A percentile compares a stretch with the other conserved stretches of the same genome.
Conservation (phyloP, 345 rosid species). For the Cardamine occulta region DNA sequence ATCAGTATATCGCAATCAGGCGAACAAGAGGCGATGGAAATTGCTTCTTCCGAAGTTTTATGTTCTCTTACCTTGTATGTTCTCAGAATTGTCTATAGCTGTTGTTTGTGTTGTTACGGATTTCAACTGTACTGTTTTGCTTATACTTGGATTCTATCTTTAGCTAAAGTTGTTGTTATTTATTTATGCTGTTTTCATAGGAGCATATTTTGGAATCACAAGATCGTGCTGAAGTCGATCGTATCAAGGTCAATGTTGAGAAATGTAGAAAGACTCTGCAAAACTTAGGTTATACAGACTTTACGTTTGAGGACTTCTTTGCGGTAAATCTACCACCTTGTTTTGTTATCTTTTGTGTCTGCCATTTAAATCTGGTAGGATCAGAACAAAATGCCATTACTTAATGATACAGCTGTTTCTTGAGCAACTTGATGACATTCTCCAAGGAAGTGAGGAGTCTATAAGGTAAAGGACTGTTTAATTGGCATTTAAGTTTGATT, state of each 20-base stretch:
- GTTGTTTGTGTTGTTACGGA: not conserved
- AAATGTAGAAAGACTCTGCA: conserved; percentile 92
- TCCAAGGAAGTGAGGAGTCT: conserved; percentile 78
- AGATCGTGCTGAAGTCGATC: conserved; percentile 82
- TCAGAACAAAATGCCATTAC: conserved; percentile 1
- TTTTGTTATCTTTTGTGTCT: not conserved
- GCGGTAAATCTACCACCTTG: conserved; percentile 53
- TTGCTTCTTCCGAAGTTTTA: conserved; percentile 95
- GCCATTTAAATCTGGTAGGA: not conserved
- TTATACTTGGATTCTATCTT: conserved; percentile 16
- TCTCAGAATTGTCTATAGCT: not conserved
- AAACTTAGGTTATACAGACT: conserved; percentile 85
- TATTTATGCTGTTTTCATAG: conserved; percentile 45
- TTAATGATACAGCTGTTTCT: conserved; percentile 74
- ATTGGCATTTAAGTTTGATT: conserved; percentile 6
- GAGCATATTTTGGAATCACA: conserved; percentile 87
- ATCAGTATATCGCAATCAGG: conserved; percentile 74
- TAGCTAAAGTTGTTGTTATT: conserved; percentile 26
- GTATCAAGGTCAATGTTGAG: conserved; percentile 79
- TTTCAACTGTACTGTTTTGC: conserved; percentile 15
- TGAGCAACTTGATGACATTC: conserved; percentile 86
- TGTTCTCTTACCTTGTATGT: conserved; percentile 96
- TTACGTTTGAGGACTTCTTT: conserved; percentile 97
- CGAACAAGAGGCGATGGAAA: conserved; percentile 98
- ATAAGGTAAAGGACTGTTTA: conserved; percentile 55